These are phyloP conservation scores for Sphaerostilbella broomeana DNA, from an alignment of 2,329 filamentous ascomycete species.

Conservation along the genomic window DNA sequence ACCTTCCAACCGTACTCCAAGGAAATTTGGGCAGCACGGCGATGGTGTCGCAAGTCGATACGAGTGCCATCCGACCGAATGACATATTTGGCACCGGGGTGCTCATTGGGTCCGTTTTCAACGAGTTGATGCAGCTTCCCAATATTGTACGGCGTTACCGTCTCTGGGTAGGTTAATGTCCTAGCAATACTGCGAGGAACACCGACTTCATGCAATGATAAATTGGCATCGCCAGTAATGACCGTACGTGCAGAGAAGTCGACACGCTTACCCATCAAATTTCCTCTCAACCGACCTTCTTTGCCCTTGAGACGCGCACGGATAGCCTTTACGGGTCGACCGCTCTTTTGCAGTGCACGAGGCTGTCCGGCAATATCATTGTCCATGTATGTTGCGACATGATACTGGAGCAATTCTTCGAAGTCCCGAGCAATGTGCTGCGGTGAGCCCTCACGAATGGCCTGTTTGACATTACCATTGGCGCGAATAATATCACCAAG, in stretches of 20 bases:
- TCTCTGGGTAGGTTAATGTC: conserved; percentile 92
- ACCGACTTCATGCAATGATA: conserved; percentile 94
- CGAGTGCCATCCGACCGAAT: conserved; percentile 88
- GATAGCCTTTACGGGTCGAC: conserved; percentile 92
- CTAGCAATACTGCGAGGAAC: conserved; percentile 90
- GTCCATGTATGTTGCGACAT: conserved; percentile 99
- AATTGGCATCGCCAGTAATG: conserved; percentile 96
- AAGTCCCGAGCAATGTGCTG: conserved; percentile 89
- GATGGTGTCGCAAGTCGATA: conserved; percentile 91
- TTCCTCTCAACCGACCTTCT: conserved; percentile 93
- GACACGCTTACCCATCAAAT: conserved; percentile 99
- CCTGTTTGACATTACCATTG: conserved; percentile 89
- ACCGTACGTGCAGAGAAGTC: conserved; percentile 99
- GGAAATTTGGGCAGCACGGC: conserved; percentile 76
- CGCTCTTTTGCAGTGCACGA: conserved; percentile 92
- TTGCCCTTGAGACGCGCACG: conserved; percentile 97
- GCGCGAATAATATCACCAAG: conserved; percentile 96
- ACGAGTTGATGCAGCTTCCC: conserved; percentile 84
- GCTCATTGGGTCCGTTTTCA: conserved; percentile 87
- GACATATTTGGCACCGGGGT: conserved; percentile 94
- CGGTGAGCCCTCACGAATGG: conserved; percentile 84
- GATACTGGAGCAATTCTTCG: conserved; percentile 87
- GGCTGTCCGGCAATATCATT: conserved; percentile 97
- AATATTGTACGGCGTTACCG: conserved; percentile 97
- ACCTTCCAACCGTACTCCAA: conserved; percentile 98